These are phyloP conservation scores for Amanita thiersii DNA, from an alignment of 768 basidiomycete species.

Conservation along the genomic window DNA sequence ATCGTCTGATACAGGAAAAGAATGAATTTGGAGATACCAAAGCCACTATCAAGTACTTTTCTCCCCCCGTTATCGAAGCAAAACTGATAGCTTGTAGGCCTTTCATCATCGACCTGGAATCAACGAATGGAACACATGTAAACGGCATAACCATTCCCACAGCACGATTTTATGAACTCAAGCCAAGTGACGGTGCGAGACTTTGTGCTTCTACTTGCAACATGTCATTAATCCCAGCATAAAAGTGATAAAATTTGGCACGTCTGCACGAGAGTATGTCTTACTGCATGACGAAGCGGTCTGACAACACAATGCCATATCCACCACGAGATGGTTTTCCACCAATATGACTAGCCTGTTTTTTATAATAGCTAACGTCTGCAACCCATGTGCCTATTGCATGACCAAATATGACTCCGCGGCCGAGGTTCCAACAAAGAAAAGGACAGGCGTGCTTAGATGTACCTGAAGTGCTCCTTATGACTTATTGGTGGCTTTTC, in stretches of 20 bases:
- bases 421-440: too few relatives aligned
- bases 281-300: conserved; percentile 72
- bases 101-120: conserved; percentile 95
- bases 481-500: too few relatives aligned
- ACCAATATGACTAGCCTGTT: too few relatives aligned
- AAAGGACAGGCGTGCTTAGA: too few relatives aligned
- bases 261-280: conserved; percentile 77
- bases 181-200: conserved; percentile 63
- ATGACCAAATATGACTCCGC: too few relatives aligned
- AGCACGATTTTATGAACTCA: conserved; percentile 82
- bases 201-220: conserved; percentile 3
- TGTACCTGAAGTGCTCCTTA: too few relatives aligned
- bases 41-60: conserved; percentile 72
- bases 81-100: conserved; percentile 43
- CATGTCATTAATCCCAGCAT: conserved; percentile 2
- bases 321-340: too few relatives aligned
- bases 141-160: conserved; percentile 82
- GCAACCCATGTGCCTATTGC: too few relatives aligned
- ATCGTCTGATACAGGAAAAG: conserved; percentile 78
- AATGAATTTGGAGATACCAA: conserved; percentile 82
- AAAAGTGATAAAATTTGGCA: conserved; percentile 79
- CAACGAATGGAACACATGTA: conserved; percentile 93
- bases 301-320: too few relatives aligned
- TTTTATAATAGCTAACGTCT: too few relatives aligned
- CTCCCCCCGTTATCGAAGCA: background rate